Evolutionary conservation across 768 basidiomycete species (phyloP), one percentile per base, ranked within the genome.

Genomic region (Phylloporus arenicola): DNA sequence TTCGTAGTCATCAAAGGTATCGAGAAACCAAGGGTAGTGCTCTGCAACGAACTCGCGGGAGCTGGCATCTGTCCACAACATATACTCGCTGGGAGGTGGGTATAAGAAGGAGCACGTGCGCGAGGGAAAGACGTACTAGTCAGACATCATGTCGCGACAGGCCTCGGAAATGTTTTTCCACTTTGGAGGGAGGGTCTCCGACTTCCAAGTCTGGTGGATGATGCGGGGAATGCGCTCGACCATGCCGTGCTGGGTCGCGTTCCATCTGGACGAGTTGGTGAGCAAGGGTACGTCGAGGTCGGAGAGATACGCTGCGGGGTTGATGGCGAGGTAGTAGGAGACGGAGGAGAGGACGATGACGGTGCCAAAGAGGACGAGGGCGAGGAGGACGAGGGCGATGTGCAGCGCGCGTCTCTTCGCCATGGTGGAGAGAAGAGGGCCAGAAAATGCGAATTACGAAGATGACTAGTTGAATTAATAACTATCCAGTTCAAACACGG

Each of bases 171-270:
- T 77, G 35, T 71, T 73, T 53, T 79, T 78, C 94, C 94, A 99
- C 53, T 80, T 78, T 39, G 74, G 69, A 3, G 96, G 96, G 20
- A 99, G 75, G 0, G 79, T 80, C 48, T 94, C 86, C 10, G 87
- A 83, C 75, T 94, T 96, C 96, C 96, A 99, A 20, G 96, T 98
- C 79, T 97, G 95, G 69, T 99, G 96, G 43, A 99, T 80, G 51
- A 99, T 89, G 45, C 91, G 80, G 3, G 94, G 96, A 33, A 98
- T 83, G 57, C 78, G 81, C 63, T 96, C 88, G 34, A 80, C 72
- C 54, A 76, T 73, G 51, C 75, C 77, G 57, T 82, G 78, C 22
- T 79, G 73, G 4, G 83, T 66, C 22, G 83, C 79, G 62, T 86
- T 85, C 78, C 78, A 82, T 42, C 81, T 78, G 39, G 78, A 75